Evolutionary conservation across 129 eudicot species (phyloP).

Genomic region (Flaveria brownii): DNA sequence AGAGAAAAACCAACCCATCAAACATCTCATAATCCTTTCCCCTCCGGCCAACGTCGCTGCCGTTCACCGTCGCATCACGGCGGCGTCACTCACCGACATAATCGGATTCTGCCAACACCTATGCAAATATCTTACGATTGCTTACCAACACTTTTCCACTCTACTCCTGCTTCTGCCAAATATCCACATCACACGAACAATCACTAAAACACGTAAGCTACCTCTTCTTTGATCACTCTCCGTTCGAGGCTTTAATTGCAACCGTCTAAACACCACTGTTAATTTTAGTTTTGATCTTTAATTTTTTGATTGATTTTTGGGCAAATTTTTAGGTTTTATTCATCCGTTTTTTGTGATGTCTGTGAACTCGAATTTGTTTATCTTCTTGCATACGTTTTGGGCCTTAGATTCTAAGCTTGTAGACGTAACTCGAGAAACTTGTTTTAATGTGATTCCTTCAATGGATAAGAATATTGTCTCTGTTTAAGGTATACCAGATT

Average conservation of each 20-base stretch:
- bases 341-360: not conserved
- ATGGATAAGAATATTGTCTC: not conserved
- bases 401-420: conserved; percentile 32
- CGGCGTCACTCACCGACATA: conserved; percentile 36
- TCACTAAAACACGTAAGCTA: conserved; percentile 17
- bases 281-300: not conserved
- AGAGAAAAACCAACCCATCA: not conserved
- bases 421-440: conserved; percentile 13
- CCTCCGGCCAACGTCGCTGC: conserved; percentile 43
- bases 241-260: conserved; percentile 5
- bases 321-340: conserved; percentile 29
- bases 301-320: not conserved
- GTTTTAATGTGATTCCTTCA: conserved; percentile 31
- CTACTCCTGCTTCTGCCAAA: conserved; percentile 7
- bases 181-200: conserved; percentile 18
- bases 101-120: not conserved
- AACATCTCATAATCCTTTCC: conserved; percentile 29
- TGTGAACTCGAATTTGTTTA: conserved; percentile 15
- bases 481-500: too few species aligned
- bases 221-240: not conserved
- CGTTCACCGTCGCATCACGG: conserved; percentile 56
- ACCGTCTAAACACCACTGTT: not conserved
- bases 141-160: not conserved
- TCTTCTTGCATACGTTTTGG: conserved; percentile 16
- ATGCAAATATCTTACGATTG: not conserved